phyloP scores from a whole-genome alignment of 495 filamentous ascomycete species.

The Monascus purpureus region DNA sequence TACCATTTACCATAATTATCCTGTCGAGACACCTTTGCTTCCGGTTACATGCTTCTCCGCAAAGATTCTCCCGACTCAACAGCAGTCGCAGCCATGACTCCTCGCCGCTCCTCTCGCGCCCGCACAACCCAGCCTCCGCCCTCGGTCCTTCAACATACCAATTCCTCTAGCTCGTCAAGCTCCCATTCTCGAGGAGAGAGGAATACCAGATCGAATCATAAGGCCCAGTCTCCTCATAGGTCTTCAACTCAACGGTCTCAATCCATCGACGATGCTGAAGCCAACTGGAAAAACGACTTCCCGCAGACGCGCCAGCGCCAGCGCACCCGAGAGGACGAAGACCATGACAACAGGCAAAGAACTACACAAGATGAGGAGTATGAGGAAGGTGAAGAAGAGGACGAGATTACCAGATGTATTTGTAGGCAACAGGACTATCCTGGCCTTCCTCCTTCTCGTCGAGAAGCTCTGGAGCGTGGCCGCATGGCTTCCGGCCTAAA shows the following conservation, averaged over 20 bases:
- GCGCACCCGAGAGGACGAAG: conserved; percentile 49
- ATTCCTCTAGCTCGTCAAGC: conserved; percentile 64
- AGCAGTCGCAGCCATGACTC: conserved; percentile 37
- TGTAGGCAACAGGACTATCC: conserved; percentile 93
- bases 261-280: conserved; percentile 57
- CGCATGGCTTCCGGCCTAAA: conserved; percentile 35
- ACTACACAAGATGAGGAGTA: conserved; percentile 43
- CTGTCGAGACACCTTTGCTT: no score
- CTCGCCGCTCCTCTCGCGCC: conserved; percentile 85
- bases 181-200: conserved; percentile 52
- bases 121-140: conserved; percentile 63
- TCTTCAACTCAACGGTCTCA: conserved; percentile 65
- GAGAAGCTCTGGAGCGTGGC: conserved; percentile 41
- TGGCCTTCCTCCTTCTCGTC: conserved; percentile 56
- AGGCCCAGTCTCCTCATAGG: conserved; percentile 58
- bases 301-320: conserved; percentile 60
- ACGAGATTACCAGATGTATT: conserved; percentile 87
- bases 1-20: no score
- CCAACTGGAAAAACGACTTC: conserved; percentile 41
- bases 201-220: conserved; percentile 55
- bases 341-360: conserved; percentile 24
- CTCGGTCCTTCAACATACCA: conserved; percentile 49
- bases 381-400: conserved; percentile 59
- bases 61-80: conserved; percentile 1
- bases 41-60: neutral